Evolutionary conservation across 257 asterid genomes (phyloP), one percentile per base, ranked within the genome.

Genomic region (Lycium ferocissimum): DNA sequence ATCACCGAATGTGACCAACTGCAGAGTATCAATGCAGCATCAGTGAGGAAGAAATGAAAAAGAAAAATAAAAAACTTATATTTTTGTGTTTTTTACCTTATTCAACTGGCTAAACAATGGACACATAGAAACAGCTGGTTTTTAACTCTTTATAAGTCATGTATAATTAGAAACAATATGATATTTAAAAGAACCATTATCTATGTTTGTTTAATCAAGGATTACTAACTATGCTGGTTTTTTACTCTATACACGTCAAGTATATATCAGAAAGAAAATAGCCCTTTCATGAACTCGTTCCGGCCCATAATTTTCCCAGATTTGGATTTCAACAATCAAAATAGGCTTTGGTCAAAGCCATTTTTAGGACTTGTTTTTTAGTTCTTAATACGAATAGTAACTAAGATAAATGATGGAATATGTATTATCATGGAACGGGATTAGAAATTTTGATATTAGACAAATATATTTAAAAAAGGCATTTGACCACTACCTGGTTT

Each of bases 1-100:
- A 89, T 97, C 98, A 83, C 93, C 94, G 9, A 88, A 40, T 1
- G 94, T 86, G 83, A 96, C 98, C 85, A 47, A 90, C 99, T 95
- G 91, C 86, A 87, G 14, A 53, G 63, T 76, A 76, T 51, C n/a
- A 15, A 76, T 22, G 63, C 15, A 26, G 47, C 82, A 76, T 14
- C 8, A 51, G 82, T 51, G 22, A 76, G 82, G 63, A 75, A 76
- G 63, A 51, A 76, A 22, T 15, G 1, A 51, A 75, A 51, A 51
- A 7, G 63, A 26, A 72, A 72, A 14, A 18, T 4, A 72, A 51
- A 26, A 2, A 73, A 11, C 15, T 7, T 11, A 11, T 22, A 75
- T 13, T 59, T 61, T 20, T 6, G 7, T 20, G 4, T 75, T 75
- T 22, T 18, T 45, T 8, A 62, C 6, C 18, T 56, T 13, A 56